Conservation (phyloP, 2,329 filamentous ascomycete genomes). For the Didymella arachidicola region DNA sequence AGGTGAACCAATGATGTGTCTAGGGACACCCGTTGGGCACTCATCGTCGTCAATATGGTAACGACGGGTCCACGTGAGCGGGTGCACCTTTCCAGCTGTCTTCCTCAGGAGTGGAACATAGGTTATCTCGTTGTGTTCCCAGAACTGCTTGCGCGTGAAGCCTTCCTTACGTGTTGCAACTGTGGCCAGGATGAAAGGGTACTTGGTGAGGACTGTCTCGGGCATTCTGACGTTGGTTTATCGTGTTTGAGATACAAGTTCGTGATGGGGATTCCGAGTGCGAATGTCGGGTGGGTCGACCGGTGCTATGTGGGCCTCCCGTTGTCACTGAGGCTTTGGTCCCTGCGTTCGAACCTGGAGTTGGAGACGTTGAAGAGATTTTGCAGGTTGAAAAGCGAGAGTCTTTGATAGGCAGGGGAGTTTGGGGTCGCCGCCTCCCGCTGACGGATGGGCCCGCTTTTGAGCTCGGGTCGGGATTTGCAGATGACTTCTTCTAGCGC, state of each 20-base stretch:
- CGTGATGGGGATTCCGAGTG: not conserved
- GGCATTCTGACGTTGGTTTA: slow-evolving; percentile 9
- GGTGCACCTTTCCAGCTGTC: slow-evolving; percentile 25
- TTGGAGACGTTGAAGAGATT: slow-evolving; percentile 1
- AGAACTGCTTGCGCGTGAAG: slow-evolving; percentile 23
- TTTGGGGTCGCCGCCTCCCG: slow-evolving; percentile 1
- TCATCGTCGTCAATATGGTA: slow-evolving; percentile 29
- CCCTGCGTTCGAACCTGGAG: not conserved
- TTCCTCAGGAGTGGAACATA: slow-evolving; percentile 25
- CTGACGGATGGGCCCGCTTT: slow-evolving; percentile 19
- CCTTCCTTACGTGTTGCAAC: slow-evolving; percentile 28
- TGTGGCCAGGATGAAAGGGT: slow-evolving; percentile 25
- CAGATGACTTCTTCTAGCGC: slow-evolving; percentile 7
- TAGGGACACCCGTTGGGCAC: slow-evolving; percentile 21
- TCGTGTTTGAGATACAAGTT: not conserved
- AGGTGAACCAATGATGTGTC: slow-evolving; percentile 20
- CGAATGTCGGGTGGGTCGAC: not conserved
- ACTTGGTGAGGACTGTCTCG: slow-evolving; percentile 23
- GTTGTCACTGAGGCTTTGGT: slow-evolving; percentile 9
- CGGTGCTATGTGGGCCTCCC: slow-evolving; percentile 10
- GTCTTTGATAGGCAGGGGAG: slow-evolving; percentile 11
- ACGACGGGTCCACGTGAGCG: slow-evolving; percentile 27
- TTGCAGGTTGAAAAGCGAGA: slow-evolving; percentile 1
- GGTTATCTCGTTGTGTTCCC: slow-evolving; percentile 23
- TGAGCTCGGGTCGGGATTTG: slow-evolving; percentile 6